These are phyloP conservation scores for Scenedesmus sp. DNA, from an alignment of 163 green algal genomes.

Conservation along the genomic window DNA sequence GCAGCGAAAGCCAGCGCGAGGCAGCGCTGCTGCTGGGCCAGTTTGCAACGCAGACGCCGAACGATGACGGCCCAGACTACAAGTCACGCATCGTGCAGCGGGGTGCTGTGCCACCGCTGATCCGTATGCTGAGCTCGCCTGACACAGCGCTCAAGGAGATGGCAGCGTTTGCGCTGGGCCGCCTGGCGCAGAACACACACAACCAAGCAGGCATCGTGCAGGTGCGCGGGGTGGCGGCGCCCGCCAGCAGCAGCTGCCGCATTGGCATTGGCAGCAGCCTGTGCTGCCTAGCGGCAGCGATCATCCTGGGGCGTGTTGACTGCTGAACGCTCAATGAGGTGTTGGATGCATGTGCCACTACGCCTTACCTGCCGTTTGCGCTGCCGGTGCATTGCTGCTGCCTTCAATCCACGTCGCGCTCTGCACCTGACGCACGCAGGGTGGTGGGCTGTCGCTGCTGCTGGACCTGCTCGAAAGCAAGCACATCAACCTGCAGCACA, in stretches of 20 bases:
- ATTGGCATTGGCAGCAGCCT: background rate
- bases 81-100: constrained; percentile 92
- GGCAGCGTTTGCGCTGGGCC: constrained; percentile 98
- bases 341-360: background rate
- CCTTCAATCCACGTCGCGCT: background rate
- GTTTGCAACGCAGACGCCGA: constrained; percentile 81
- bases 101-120: constrained; percentile 93
- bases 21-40: constrained; percentile 96
- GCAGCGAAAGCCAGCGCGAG: constrained; percentile 95
- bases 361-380: too few species aligned
- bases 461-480: constrained; percentile 94
- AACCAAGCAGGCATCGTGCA: constrained; percentile 92
- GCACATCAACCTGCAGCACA: constrained; percentile 95
- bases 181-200: constrained; percentile 96
- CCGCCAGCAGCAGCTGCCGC: background rate
- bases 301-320: too few species aligned
- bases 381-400: background rate
- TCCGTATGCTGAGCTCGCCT: constrained; percentile 90
- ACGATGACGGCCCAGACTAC: constrained; percentile 69
- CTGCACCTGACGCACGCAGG: background rate
- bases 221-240: background rate
- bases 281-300: background rate
- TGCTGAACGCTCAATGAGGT: background rate
- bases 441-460: constrained; percentile 81
- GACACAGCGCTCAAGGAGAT: constrained; percentile 96